Base-by-base conservation (phyloP, 805 yeast genomes). In the Metschnikowia orientalis region DNA sequence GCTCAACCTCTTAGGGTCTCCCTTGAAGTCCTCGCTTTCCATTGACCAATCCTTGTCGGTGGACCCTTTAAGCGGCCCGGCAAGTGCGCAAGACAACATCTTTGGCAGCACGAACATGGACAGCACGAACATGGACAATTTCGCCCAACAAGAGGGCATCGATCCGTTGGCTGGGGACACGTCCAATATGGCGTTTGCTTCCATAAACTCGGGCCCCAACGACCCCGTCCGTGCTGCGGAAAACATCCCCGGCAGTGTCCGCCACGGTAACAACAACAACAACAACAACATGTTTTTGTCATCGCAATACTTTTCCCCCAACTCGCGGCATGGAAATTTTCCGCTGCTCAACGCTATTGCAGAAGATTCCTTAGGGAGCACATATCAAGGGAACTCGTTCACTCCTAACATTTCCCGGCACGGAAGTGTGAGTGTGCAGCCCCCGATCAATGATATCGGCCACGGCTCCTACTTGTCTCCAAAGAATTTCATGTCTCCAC, bases 221-320 rank as follows among this genome's bases (percentile, higher is more conserved):
- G n/a, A n/a, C n/a, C n/a, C n/a, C n/a, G n/a, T n/a, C n/a, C n/a
- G n/a, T n/a, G n/a, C n/a, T n/a, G n/a, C n/a, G n/a, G n/a, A n/a
- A n/a, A n/a, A n/a, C n/a, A n/a, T n/a, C n/a, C n/a, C n/a, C n/a
- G n/a, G n/a, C n/a, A n/a, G n/a, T n/a, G n/a, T n/a, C n/a, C n/a
- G n/a, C n/a, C n/a, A n/a, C n/a, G n/a, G n/a, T n/a, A n/a, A n/a
- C n/a, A n/a, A n/a, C n/a, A 29, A 28, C 30, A 33, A 28, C 23
- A 34, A 37, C 23, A 39, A 37, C 36, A 41, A 41, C 34, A 42
- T 47, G 30, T 61, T 61, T 28, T 38, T 58, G 17, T 57, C 59
- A 23, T 54, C 68, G 5, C 67, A 62, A 37, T 66, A 64, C 42
- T 67, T 67, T 32, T 62, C 69, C 4, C 72, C 72, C 3, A 55